phyloP scores from a whole-genome alignment of 768 basidiomycete species.

The Hebeloma cylindrosporum region DNA sequence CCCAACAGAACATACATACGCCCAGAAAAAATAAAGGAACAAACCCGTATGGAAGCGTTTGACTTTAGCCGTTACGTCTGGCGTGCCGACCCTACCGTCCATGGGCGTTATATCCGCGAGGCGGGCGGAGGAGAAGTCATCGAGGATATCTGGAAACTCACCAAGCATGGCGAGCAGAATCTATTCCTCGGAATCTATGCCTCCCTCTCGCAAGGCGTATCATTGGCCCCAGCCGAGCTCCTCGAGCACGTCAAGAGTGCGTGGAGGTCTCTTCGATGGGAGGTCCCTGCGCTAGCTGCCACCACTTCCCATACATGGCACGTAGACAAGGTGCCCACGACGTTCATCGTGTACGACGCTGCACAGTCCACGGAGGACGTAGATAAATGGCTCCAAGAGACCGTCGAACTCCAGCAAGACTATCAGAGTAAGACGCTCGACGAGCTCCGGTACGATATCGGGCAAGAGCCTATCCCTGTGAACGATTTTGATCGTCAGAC shows the following conservation, averaged over 20 bases:
- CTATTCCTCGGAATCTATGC: constrained; percentile 19
- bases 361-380: constrained; percentile 16
- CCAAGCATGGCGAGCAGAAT: constrained; percentile 22
- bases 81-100: constrained; percentile 14
- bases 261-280: constrained; percentile 21
- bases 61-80: constrained; percentile 18
- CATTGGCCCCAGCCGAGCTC: constrained; percentile 4
- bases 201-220: constrained; percentile 1
- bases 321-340: constrained; percentile 11
- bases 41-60: constrained; percentile 6
- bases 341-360: constrained; percentile 18
- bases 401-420: constrained; percentile 9
- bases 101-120: constrained; percentile 17
- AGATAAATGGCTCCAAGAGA: constrained; percentile 12
- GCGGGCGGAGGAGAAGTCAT: constrained; percentile 21
- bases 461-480: constrained; percentile 18
- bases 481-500: constrained; percentile 19
- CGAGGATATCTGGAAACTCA: constrained; percentile 23
- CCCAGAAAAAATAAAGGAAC: no score
- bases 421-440: constrained; percentile 14
- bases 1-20: no score
- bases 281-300: constrained; percentile 18
- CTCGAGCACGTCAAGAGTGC: constrained; percentile 10
- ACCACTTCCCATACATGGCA: constrained; percentile 15
- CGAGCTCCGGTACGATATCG: constrained; percentile 20